Base-by-base conservation (phyloP, 768 basidiomycete genomes). In the Sarcodon aspratus region DNA sequence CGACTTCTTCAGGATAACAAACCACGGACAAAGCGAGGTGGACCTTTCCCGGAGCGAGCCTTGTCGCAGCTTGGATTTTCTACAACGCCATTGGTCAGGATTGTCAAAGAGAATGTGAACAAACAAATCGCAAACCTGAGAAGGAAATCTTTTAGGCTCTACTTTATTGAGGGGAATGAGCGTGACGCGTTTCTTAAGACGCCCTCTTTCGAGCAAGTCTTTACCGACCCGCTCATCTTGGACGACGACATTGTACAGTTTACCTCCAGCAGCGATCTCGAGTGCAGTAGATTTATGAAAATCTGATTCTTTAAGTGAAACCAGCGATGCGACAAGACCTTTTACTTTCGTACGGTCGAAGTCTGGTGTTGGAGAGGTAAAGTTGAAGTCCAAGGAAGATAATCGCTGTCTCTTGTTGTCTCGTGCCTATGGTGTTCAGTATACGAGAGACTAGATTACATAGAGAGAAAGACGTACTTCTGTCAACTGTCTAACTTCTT, bases 111-210 rank as follows among this genome's bases (percentile, higher is more conserved):
- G 3, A 12, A 9, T 27, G 33, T 46, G 11, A 33, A 42, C 45
- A 9, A 48, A 27, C 34, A 5, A 11, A 13, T 3, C 37, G 44
- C 49, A 15, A 64, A 68, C 73, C 73, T 87, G 67, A 4, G 70
- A 63, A 3, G 70, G 59, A 47, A 79, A 68, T 36, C 63, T 75
- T 55, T 72, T 76, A 1, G 80, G 73, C 47, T 77, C 79, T 59
- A 99, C 94, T 69, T 92, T 95, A 64, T 84, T 95, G 44, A 99
- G 69, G 0, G 95, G 95, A 55, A 98, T 92, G 63, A 96, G 80
- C 0, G 92, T 96, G 15, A 95, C 87, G 15, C 93, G 80, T 64
- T 85, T 91, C 69, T 79, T 83, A 55, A 98, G 76, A 45, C 71
- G 69, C 8, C 83, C 82, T 44, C 85, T 79, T 60, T 85, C 77